Evolutionary conservation across 257 asterid genomes (phyloP).

Genomic region (Solanum sejunctum): DNA sequence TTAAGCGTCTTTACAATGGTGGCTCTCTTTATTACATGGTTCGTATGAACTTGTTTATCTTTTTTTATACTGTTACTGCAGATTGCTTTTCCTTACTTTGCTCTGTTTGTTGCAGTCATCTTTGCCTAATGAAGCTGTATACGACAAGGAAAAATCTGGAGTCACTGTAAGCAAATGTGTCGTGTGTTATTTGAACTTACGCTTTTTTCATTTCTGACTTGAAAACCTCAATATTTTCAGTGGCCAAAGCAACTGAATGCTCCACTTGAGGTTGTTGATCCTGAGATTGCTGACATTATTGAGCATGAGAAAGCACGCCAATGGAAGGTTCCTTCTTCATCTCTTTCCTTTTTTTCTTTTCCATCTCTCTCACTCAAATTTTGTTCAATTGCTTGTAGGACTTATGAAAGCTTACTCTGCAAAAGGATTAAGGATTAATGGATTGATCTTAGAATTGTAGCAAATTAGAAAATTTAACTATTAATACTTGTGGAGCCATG

Average conservation of each 20-base stretch:
- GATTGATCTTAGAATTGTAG: not conserved
- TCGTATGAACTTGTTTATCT: not conserved
- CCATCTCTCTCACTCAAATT: not conserved
- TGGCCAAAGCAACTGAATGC: constrained; percentile 82
- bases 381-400: not conserved
- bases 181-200: not conserved
- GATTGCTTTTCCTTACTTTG: not conserved
- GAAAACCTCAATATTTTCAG: constrained; percentile 13
- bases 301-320: constrained; percentile 94
- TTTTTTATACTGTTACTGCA: not conserved
- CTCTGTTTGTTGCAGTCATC: constrained; percentile 43
- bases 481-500: not conserved
- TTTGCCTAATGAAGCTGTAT: constrained; percentile 61
- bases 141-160: constrained; percentile 62
- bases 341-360: not conserved
- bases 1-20: constrained; percentile 39
- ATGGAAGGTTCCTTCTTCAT: constrained; percentile 63
- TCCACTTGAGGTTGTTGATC: constrained; percentile 70
- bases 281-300: constrained; percentile 74
- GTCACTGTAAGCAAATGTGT: constrained; percentile 39
- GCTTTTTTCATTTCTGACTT: not conserved
- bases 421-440: not conserved
- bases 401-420: not conserved
- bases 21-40: constrained; percentile 73
- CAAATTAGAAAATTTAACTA: not conserved